These are phyloP conservation scores for Fraxinus nigra DNA, from an alignment of 305 asterid species.

Conservation along the genomic window DNA sequence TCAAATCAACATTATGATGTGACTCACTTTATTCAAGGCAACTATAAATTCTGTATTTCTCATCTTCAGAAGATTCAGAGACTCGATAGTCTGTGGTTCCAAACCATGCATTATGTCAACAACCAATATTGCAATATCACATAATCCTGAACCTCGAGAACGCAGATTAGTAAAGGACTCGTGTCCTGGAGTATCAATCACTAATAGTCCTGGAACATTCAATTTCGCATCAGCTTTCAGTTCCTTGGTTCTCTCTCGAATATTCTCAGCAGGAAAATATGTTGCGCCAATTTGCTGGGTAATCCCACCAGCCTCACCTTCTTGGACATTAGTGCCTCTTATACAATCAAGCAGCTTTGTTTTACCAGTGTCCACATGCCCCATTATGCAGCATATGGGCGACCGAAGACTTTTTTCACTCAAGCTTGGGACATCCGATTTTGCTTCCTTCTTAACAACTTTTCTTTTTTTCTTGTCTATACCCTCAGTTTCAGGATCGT, in stretches of 20 bases:
- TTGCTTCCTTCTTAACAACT: constrained; percentile 30
- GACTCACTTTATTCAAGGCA: constrained; percentile 91
- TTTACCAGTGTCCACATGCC: constrained; percentile 98
- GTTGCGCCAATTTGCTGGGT: constrained; percentile 99
- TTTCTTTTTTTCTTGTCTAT: constrained; percentile 34
- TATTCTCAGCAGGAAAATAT: constrained; percentile 93
- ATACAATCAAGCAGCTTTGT: constrained; percentile 96
- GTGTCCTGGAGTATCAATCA: constrained; percentile 99
- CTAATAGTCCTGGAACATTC: constrained; percentile 92
- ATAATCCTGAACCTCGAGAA: constrained; percentile 96
- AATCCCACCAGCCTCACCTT: constrained; percentile 99
- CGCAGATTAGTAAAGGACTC: constrained; percentile 95
- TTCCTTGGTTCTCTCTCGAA: constrained; percentile 93
- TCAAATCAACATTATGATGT: constrained; percentile 5
- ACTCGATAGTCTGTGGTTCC: constrained; percentile 96
- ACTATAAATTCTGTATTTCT: constrained; percentile 87
- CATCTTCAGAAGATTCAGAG: constrained; percentile 91
- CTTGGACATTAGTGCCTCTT: constrained; percentile 98
- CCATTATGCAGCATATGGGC: constrained; percentile 99
- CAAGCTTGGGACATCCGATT: constrained; percentile 38
- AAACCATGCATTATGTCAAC: constrained; percentile 99
- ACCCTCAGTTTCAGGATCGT: constrained; percentile 31
- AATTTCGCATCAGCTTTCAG: constrained; percentile 97
- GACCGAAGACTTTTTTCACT: constrained; percentile 71
- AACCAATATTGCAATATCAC: constrained; percentile 96